Evolutionary conservation across 192 early-diverging fungal genomes (phyloP).

Genomic region (Rhizoclosmatium sp.): DNA sequence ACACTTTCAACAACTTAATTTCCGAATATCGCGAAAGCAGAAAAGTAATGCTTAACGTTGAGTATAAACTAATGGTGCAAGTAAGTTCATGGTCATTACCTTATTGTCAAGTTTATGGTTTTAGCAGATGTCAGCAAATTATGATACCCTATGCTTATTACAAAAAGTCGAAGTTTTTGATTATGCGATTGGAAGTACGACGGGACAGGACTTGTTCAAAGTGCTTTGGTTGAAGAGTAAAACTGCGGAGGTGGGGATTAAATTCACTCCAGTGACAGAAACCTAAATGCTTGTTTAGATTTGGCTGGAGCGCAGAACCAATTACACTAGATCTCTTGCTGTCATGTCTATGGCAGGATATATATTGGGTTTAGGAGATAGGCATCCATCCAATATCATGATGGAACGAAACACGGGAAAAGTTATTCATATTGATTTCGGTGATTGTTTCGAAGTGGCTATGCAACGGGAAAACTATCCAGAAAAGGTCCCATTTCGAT

Average conservation of each 20-base stretch:
- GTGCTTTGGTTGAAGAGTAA: constrained; percentile 87
- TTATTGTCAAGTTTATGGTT: not conserved
- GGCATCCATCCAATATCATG: constrained; percentile 90
- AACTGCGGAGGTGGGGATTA: constrained; percentile 69
- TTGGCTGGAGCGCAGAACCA: constrained; percentile 88
- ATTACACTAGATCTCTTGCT: constrained; percentile 84
- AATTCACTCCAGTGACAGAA: not conserved
- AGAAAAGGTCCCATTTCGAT: constrained; percentile 89
- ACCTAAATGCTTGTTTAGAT: constrained; percentile 42
- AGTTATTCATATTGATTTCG: constrained; percentile 92
- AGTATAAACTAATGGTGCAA: constrained; percentile 75
- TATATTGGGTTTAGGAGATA: constrained; percentile 86
- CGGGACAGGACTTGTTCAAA: constrained; percentile 84
- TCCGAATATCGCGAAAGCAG: constrained; percentile 76
- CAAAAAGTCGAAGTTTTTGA: constrained; percentile 89
- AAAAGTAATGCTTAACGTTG: constrained; percentile 78
- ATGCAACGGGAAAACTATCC: constrained; percentile 89
- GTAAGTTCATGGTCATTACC: constrained; percentile 38
- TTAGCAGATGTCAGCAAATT: constrained; percentile 77
- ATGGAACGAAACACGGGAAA: constrained; percentile 79
- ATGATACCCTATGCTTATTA: constrained; percentile 72
- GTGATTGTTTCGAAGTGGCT: constrained; percentile 92
- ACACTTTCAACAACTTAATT: constrained; percentile 79
- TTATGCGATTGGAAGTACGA: constrained; percentile 77
- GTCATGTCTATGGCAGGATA: constrained; percentile 95